Percentiles rank a stretch among this genome's conserved stretches.
Evolutionary conservation across 306 rosid species (phyloP).

Genomic region (Begonia peltatifolia): DNA sequence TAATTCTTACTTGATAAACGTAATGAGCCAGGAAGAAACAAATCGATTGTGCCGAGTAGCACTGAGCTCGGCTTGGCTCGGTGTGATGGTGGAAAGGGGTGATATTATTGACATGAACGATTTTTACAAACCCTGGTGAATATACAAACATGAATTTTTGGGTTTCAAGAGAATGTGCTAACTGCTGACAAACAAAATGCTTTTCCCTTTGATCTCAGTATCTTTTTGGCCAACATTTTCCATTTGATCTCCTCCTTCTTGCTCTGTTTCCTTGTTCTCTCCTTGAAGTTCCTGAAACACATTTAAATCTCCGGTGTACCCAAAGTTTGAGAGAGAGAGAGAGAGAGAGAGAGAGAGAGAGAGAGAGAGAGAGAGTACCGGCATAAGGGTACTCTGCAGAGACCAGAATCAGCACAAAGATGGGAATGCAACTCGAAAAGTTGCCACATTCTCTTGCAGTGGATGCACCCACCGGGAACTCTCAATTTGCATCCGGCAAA

Average conservation of each 20-base stretch:
- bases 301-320: too few species aligned
- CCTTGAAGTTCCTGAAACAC: slow-evolving; percentile 66
- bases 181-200: slow-evolving; percentile 26
- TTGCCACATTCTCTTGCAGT: slow-evolving; percentile 96
- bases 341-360: slow-evolving; percentile 3
- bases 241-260: slow-evolving; percentile 82
- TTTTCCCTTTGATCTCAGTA: slow-evolving; percentile 46
- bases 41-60: too few species aligned
- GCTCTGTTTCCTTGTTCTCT: slow-evolving; percentile 41
- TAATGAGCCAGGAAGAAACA: too few species aligned
- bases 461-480: slow-evolving; percentile 77
- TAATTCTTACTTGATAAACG: too few species aligned
- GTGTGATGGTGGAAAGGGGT: too few species aligned
- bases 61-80: too few species aligned
- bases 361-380: slow-evolving; percentile 24
- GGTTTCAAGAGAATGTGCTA: slow-evolving; percentile 8
- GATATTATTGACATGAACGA: too few species aligned
- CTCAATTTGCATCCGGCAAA: slow-evolving; percentile 78
- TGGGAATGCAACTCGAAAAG: slow-evolving; percentile 79
- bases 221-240: slow-evolving; percentile 56
- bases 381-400: slow-evolving; percentile 77
- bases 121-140: too few species aligned
- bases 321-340: slow-evolving; percentile 1
- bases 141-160: slow-evolving; percentile 1
- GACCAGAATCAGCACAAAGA: slow-evolving; percentile 48